phyloP scores from a whole-genome alignment of 139 green algal species.

The Pedinophyceae sp. region DNA sequence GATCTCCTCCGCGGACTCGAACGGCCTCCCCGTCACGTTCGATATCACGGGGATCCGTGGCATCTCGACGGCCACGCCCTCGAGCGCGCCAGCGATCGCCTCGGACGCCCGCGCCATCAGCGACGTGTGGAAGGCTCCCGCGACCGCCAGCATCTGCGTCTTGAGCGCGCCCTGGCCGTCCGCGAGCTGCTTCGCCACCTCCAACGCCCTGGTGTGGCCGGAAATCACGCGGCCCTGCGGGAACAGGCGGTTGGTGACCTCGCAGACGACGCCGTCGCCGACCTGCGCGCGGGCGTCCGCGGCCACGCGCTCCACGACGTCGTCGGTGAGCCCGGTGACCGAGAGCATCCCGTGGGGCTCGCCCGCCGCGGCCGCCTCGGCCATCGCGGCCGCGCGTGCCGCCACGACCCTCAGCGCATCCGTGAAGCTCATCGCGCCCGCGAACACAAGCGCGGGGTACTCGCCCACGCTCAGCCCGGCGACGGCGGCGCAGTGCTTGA shows the following conservation, averaged over 20 bases:
- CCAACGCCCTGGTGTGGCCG: slow-evolving; percentile 51
- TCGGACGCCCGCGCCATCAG: slow-evolving; percentile 64
- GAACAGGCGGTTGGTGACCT: slow-evolving; percentile 82
- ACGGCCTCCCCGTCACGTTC: slow-evolving; percentile 72
- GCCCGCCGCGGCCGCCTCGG: slow-evolving; percentile 35
- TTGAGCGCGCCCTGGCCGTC: slow-evolving; percentile 61
- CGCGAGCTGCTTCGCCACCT: slow-evolving; percentile 35
- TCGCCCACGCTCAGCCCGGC: slow-evolving; percentile 78
- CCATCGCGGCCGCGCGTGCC: slow-evolving; percentile 59
- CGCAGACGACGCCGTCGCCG: slow-evolving; percentile 38
- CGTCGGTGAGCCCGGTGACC: slow-evolving; percentile 68
- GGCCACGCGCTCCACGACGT: slow-evolving; percentile 32
- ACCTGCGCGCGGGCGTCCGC: slow-evolving; percentile 7
- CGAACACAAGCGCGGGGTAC: slow-evolving; percentile 78
- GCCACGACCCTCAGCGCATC: slow-evolving; percentile 67
- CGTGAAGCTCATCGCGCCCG: slow-evolving; percentile 68
- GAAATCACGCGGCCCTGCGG: slow-evolving; percentile 67
- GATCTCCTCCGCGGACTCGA: slow-evolving; percentile 34
- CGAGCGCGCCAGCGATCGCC: slow-evolving; percentile 14
- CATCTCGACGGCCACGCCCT: slow-evolving; percentile 6
- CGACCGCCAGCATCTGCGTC: slow-evolving; percentile 48
- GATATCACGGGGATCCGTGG: slow-evolving; percentile 63
- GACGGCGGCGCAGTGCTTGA: slow-evolving; percentile 21
- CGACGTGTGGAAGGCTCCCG: slow-evolving; percentile 78
- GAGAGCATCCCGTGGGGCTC: slow-evolving; percentile 72